Evolutionary conservation across 2,329 filamentous ascomycete species (phyloP).

Genomic region (Geosmithia putterillii): DNA sequence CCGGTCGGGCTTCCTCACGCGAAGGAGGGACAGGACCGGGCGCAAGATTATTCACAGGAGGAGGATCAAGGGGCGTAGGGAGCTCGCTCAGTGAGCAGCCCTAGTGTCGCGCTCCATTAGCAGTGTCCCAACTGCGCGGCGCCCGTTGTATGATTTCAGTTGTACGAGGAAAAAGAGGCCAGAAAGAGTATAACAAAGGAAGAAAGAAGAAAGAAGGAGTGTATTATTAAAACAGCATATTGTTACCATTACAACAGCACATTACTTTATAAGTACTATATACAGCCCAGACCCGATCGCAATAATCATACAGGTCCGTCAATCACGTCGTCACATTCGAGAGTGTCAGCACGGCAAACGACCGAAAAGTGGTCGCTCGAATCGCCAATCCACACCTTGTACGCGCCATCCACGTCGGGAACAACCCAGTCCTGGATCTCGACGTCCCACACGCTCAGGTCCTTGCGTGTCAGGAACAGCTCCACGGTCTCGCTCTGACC

Average conservation of each 20-base stretch:
- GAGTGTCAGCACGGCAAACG: constrained; percentile 14
- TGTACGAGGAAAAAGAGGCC: neutral
- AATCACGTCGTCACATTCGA: constrained; percentile 13
- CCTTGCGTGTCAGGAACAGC: constrained; percentile 51
- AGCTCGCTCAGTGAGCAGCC: constrained; percentile 18
- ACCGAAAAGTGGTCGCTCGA: constrained; percentile 20
- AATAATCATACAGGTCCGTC: constrained; percentile 4
- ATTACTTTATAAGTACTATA: neutral
- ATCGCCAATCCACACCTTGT: constrained; percentile 25
- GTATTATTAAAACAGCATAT: neutral
- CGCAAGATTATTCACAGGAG: constrained; percentile 39
- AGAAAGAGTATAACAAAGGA: neutral
- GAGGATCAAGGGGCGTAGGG: constrained; percentile 37
- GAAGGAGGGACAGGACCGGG: constrained; percentile 36
- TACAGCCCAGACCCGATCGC: neutral
- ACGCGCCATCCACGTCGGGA: constrained; percentile 20
- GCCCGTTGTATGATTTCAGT: neutral
- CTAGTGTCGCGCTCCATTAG: too few species aligned
- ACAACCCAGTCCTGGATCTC: constrained; percentile 55
- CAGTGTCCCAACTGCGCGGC: neutral
- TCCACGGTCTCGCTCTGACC: constrained; percentile 40
- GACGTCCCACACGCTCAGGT: constrained; percentile 63
- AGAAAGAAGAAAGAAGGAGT: neutral
- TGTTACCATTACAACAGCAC: neutral
- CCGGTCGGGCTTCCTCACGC: constrained; percentile 42